These are phyloP conservation scores for Rhynchosporium agropyri DNA, from an alignment of 2,329 filamentous ascomycete genomes.

Conservation along the genomic window DNA sequence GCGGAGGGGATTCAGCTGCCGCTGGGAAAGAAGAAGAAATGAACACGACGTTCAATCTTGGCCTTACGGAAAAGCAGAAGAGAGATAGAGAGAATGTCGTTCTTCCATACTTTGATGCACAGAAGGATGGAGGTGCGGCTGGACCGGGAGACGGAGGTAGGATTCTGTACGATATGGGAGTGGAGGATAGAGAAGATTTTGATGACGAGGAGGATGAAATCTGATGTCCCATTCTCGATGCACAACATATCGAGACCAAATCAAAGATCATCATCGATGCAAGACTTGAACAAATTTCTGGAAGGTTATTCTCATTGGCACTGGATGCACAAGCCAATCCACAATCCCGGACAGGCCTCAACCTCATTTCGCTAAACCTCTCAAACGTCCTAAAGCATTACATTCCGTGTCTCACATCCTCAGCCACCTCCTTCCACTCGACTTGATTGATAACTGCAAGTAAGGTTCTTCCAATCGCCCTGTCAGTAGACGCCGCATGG, in stretches of 20 bases:
- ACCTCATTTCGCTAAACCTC: not conserved
- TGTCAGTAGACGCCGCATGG: not conserved
- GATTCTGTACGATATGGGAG: constrained; percentile 95
- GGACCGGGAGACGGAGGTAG: constrained; percentile 83
- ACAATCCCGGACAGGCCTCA: not conserved
- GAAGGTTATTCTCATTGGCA: not conserved
- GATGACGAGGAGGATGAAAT: constrained; percentile 77
- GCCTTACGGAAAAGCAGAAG: constrained; percentile 87
- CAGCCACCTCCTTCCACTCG: not conserved
- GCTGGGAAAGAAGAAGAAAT: constrained; percentile 52
- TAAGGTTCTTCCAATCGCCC: not conserved
- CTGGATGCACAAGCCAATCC: not conserved
- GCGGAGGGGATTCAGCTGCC: constrained; percentile 36
- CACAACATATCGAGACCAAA: not conserved
- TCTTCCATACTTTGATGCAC: constrained; percentile 94
- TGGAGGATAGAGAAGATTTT: constrained; percentile 95
- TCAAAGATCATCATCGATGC: no score
- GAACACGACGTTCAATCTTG: constrained; percentile 81
- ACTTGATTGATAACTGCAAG: not conserved
- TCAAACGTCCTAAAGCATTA: not conserved
- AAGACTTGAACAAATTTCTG: not conserved
- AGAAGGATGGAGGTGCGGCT: constrained; percentile 68
- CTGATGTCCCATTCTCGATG: constrained; percentile 12
- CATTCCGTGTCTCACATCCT: not conserved
- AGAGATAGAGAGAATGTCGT: constrained; percentile 86